Evolutionary conservation across 306 rosid genomes (phyloP), one percentile per base, ranked within the genome.

Genomic region (Oxytropis ochrocephala): DNA sequence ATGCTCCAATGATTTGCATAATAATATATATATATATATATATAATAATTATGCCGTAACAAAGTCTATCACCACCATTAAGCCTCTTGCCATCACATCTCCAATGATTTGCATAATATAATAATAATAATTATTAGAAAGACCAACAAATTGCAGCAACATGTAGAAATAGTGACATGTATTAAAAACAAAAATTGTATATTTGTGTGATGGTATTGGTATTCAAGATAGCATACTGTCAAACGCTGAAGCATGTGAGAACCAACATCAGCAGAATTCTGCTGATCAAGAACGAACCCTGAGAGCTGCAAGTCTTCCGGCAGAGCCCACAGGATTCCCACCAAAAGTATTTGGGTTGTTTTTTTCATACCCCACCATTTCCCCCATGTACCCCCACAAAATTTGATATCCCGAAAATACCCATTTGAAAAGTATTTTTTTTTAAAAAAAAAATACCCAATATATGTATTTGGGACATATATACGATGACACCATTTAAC

Each of bases 251-350:
- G 84, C 82, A 92, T 46, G 60, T 92, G 93, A 41, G 98, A 83
- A 68, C 98, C 98, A 56, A 92, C 86, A 67, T 82, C 78, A 29
- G 84, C 75, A 11, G 88, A 90, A 81, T 90, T 85, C 91, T 93
- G 96, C 63, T 88, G 77, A 65, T 93, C 98, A 44, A 93, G n/a
- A n/a, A n/a, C n/a, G 61, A 62, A 90, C 98, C 52, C 43, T 84
- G 16, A 93, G 94, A 24, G 90, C 96, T 35, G 96, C 98, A 39
- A 79, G 94, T 16, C 96, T 96, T 6, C 98, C 98, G 0, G 94
- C 94, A 51, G 97, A 90, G 60, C 96, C 90, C 19, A 88, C 98
- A 69, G 96, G 96, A 75, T 92, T 90, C 68, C 98, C 98, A 35
- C 96, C 96, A 50, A n/a, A n/a, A n/a, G n/a, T n/a, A n/a, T n/a